Percentiles rank a stretch among this genome's conserved stretches.
These are phyloP conservation scores for Lasiodiplodia hormozganensis DNA, from an alignment of 2,329 filamentous ascomycete species.

Conservation along the genomic window DNA sequence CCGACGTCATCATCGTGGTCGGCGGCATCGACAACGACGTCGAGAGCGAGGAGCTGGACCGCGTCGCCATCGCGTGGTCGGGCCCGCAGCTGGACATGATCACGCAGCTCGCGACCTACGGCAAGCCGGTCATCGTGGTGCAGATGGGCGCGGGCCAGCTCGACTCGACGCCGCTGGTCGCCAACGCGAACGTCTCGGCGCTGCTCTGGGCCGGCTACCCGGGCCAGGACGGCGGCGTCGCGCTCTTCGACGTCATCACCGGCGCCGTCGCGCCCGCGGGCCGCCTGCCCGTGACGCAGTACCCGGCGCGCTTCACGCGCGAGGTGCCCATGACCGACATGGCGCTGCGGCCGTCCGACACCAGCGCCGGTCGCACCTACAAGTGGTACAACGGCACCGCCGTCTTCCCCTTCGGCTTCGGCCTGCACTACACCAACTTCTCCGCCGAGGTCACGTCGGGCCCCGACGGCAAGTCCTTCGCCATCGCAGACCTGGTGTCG, in stretches of 20 bases:
- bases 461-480: constrained; percentile 29
- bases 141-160: constrained; percentile 60
- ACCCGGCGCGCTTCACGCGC: constrained; percentile 59
- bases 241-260: constrained; percentile 61
- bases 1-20: constrained; percentile 62
- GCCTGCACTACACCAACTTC: constrained; percentile 67
- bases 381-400: constrained; percentile 62
- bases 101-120: constrained; percentile 51
- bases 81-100: constrained; percentile 60
- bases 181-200: constrained; percentile 57
- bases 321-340: constrained; percentile 63
- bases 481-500: constrained; percentile 48
- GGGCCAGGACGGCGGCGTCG: constrained; percentile 65
- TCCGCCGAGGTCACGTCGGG: constrained; percentile 34
- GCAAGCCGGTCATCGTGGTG: constrained; percentile 61
- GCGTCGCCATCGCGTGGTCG: constrained; percentile 60
- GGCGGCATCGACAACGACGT: constrained; percentile 62
- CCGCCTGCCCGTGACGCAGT: constrained; percentile 62
- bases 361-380: constrained; percentile 63
- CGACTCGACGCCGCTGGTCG: constrained; percentile 59
- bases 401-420: constrained; percentile 62
- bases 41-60: constrained; percentile 61
- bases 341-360: constrained; percentile 56
- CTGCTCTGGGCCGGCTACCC: constrained; percentile 67
- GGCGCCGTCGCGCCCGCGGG: constrained; percentile 61